phyloP scores from a whole-genome alignment of 75 land plant genomes.

The Cunninghamia lanceolata region DNA sequence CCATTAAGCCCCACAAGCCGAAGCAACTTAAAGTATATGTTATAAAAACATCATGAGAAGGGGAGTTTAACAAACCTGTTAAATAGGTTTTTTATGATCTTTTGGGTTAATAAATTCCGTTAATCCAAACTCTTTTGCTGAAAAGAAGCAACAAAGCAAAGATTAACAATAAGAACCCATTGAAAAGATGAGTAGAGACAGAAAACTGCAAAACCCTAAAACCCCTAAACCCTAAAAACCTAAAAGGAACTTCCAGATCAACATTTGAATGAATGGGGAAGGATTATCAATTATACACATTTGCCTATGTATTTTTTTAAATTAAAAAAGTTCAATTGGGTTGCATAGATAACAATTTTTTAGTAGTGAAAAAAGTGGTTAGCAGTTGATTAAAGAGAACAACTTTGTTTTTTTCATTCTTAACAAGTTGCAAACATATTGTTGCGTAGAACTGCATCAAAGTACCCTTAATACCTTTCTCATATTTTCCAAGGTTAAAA shows the following conservation, averaged over 20 bases:
- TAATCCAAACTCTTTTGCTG: slow-evolving; percentile 50
- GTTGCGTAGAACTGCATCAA: neutral
- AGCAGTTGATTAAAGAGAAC: neutral
- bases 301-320: too few species aligned
- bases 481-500: slow-evolving; percentile 19
- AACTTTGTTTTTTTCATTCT: neutral
- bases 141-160: neutral
- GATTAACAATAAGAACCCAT: neutral
- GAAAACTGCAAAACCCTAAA: too few species aligned
- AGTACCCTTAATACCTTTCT: slow-evolving; percentile 1
- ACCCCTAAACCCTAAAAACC: too few species aligned
- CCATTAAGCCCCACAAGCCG: neutral
- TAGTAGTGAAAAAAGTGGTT: neutral
- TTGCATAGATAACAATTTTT: neutral
- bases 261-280: too few species aligned
- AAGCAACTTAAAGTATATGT: neutral
- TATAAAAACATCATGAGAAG: neutral
- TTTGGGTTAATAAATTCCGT: slow-evolving; percentile 54
- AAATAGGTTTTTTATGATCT: slow-evolving; percentile 46
- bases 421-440: neutral
- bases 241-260: neutral
- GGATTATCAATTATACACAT: too few species aligned
- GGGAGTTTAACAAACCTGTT: slow-evolving; percentile 24
- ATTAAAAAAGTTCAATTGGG: too few species aligned
- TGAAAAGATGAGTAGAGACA: neutral